phyloP scores from a whole-genome alignment of 108 stramenopile species.

The Pseudonitzschia delicatissima region DNA sequence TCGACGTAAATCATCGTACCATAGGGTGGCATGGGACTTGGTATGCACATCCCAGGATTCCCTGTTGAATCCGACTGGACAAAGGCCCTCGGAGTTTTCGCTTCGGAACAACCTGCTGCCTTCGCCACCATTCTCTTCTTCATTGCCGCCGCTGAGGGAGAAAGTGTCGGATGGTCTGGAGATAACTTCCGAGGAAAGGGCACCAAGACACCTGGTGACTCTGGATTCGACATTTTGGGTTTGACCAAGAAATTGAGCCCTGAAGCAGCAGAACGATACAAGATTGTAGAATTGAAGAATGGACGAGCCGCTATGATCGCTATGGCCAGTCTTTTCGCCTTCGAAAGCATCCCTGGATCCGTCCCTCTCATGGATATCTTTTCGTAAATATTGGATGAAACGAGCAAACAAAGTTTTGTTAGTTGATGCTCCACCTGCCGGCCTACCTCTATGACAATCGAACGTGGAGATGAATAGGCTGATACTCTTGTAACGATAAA shows the following conservation, averaged over 20 bases:
- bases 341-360: constrained; percentile 80
- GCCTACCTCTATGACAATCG: background rate
- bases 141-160: constrained; percentile 81
- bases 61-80: constrained; percentile 85
- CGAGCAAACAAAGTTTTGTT: background rate
- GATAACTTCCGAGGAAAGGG: constrained; percentile 87
- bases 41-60: constrained; percentile 82
- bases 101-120: constrained; percentile 68
- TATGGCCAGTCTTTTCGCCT: constrained; percentile 86
- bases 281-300: constrained; percentile 82
- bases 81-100: constrained; percentile 77
- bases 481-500: constrained; percentile 12
- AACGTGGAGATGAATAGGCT: background rate
- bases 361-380: constrained; percentile 89
- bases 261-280: constrained; percentile 67
- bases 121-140: constrained; percentile 75
- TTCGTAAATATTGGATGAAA: constrained; percentile 41
- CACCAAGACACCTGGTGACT: constrained; percentile 83
- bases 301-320: constrained; percentile 92
- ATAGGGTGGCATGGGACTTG: constrained; percentile 70
- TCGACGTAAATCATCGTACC: background rate
- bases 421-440: background rate
- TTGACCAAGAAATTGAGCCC: constrained; percentile 58
- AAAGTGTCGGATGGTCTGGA: constrained; percentile 83
- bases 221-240: constrained; percentile 82